Base-by-base conservation (phyloP, 495 filamentous ascomycete species). In the Aspergillus indologenus region DNA sequence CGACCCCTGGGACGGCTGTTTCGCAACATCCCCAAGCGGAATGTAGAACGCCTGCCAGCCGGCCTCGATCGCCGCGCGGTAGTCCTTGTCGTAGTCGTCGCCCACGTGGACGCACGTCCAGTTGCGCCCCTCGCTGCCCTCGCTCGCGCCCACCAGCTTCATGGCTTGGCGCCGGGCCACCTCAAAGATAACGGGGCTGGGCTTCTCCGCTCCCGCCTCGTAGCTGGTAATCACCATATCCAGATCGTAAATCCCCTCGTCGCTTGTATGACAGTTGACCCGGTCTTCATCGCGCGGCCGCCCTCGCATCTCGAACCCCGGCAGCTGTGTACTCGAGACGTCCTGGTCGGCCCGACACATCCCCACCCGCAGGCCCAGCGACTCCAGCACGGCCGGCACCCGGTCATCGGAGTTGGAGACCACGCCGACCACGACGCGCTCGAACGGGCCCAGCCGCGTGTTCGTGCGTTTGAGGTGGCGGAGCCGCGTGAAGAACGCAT, bases 401-500 rank as follows among this genome's bases (percentile, higher is more conserved):
- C 90, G 80, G 63, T 88, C 84, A 65, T 94, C 90, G 1, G 89
- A 91, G 68, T 93, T 94, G 20, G 87, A 88, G 50, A 92, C 74
- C 17, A 92, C 75, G 5, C 90, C 90, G 0, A 89, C 64, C 9
- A 86, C 61, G 2, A 87, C 62, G 19, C 65, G 58, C 29, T 73
- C 65, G 60, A 69, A 71, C 26, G 48, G 26, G 23, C 58, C 56
- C 15, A 54, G 14, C 20, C 23, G 20, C 0, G 29, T 59, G 22
- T 40, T 22, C 1, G 45, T 40, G 18, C 24, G 19, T 26, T 54
- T 67, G 23, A 60, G 48, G 56, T 34, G 62, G 58, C 66, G 61
- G 53, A 90, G 61, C 0, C 63, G 60, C 21, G 66, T 53, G 23
- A 92, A 84, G 54, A 89, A 79, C 0, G 75, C 68, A 15, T 67